Evolutionary conservation across 2,329 filamentous ascomycete genomes (phyloP), one percentile per base, ranked within the genome.

Genomic region (Phialocephala sp.): DNA sequence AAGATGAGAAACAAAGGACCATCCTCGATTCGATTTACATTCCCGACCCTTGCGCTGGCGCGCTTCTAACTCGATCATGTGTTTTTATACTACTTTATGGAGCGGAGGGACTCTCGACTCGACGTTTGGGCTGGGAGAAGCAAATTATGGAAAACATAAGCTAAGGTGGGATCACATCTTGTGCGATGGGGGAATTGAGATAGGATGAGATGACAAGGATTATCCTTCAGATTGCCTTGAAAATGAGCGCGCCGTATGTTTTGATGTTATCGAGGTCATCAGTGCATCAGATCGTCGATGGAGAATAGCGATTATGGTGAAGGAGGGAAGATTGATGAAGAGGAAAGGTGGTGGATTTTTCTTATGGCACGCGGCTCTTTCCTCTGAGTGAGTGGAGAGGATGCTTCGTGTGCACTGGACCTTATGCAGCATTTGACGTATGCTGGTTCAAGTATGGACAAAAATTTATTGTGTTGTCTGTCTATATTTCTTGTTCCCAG

Each of bases 201-300:
- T 50, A 14, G 12, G 41, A n/a, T 12, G 20, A 54, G 27, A 32
- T 54, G 50, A 35, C 22, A 14, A 35, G 50, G 50, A 54, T 54
- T 54, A 54, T 54, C 35, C 50, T 54, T 54, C 50, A 54, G 50
- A 54, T 54, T 54, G 50, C 50, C 50, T 54, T 54, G 50, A 27
- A 27, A 3, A 32, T 32, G 27, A 32, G 27, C 27, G 50, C 50
- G 50, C 50, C 35, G 50, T 54, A 54, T 54, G 50, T 54, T 54
- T 54, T 32, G 50, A 54, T 35, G 27, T 32, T 35, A 54, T 27
- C 3, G 50, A 35, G 14, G 18, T 32, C 12, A 32, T 32, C 6
- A 32, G 27, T 32, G 27, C n/a, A n/a, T n/a, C n/a, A n/a, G n/a
- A n/a, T n/a, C n/a, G n/a, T n/a, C n/a, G 27, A 32, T 32, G 27